Evolutionary conservation across 805 yeast species (phyloP), one percentile per base, ranked within the genome.

Genomic region (Saccharomycopsis guyanensis): DNA sequence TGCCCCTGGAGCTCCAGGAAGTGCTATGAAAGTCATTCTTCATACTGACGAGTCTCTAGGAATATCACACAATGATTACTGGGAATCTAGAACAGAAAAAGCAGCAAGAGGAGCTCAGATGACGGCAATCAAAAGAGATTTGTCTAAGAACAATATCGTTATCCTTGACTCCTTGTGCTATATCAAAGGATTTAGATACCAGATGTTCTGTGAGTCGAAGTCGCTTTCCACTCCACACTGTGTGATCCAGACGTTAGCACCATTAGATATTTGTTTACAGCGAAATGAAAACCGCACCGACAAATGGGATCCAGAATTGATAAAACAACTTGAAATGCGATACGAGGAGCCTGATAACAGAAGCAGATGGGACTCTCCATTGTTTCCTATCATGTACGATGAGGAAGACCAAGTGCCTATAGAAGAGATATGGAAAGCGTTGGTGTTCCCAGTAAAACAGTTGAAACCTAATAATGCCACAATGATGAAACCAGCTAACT

Each of bases 141-240:
- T 93, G 2, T 70, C 84, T 1, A 72, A 80, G 34, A 68, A 73
- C 25, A 80, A 76, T 18, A 71, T 93, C 24, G 97, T 93, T 1
- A 78, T 93, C 15, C 70, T 93, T 44, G 98, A 93, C 61, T 76
- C 93, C 1, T 69, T 88, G 56, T 80, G 86, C 35, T 93, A 93
- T 60, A 93, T 93, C 57, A 93, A 93, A 59, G 98, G 98, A 0
- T 88, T 89, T 61, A 70, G 98, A 50, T 93, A 93, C 64, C 98
- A 93, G 63, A 69, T 93, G 44, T 88, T 78, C 61, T 89, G 97
- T 63, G 98, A 93, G 62, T 89, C 96, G 33, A 91, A 89, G 60
- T 82, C 87, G 1, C 69, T 80, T 23, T 72, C 79, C 15, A 88
- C 97, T 1, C 80, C 93, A 2, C 82, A 86, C 53, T 83, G 94